Conservation (phyloP, 345 rosid species). For the Raphanus raphanistrum region DNA sequence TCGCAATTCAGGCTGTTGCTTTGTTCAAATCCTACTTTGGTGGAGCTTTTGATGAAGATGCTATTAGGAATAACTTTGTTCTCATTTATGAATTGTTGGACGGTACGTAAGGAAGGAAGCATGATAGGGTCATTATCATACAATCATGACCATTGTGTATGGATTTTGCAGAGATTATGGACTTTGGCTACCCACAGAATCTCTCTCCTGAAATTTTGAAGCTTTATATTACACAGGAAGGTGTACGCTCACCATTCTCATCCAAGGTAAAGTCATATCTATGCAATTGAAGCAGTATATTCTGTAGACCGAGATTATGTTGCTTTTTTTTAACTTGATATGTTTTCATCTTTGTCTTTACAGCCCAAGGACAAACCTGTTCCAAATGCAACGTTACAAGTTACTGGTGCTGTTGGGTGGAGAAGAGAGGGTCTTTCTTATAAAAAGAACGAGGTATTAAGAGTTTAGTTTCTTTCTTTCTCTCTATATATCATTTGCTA, state of each 20-base stretch:
- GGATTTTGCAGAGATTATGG: constrained; percentile 83
- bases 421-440: constrained; percentile 96
- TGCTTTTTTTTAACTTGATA: constrained; percentile 5
- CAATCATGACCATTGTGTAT: background rate
- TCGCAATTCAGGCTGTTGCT: constrained; percentile 71
- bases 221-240: constrained; percentile 97
- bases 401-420: constrained; percentile 99
- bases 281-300: background rate
- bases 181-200: constrained; percentile 95
- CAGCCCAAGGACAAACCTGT: constrained; percentile 86
- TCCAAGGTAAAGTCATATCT: constrained; percentile 65
- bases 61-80: constrained; percentile 93
- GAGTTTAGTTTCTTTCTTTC: background rate
- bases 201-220: constrained; percentile 97
- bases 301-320: background rate
- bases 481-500: background rate
- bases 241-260: constrained; percentile 95
- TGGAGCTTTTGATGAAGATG: constrained; percentile 98
- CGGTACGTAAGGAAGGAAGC: constrained; percentile 63
- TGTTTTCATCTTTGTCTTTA: background rate
- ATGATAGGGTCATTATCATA: background rate
- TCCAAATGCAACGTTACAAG: constrained; percentile 99
- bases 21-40: constrained; percentile 97
- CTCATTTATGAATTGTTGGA: constrained; percentile 95
- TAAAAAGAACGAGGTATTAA: constrained; percentile 89